phyloP scores from a whole-genome alignment of 306 rosid genomes.

The Argentina anserina region DNA sequence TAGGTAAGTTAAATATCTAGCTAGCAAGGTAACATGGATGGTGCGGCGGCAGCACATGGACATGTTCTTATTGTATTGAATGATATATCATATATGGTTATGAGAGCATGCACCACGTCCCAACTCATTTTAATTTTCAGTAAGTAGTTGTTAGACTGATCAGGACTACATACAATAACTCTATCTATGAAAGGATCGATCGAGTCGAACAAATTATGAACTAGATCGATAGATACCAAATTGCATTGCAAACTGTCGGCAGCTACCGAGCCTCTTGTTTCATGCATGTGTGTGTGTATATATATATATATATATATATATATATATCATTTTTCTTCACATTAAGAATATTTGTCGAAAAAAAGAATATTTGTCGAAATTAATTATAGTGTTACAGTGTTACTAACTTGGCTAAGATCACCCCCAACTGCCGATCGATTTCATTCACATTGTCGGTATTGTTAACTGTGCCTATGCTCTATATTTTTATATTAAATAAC shows the following conservation, averaged over 20 bases:
- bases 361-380: too few species aligned
- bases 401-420: neutral
- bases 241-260: slow-evolving; percentile 1
- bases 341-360: neutral
- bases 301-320: too few species aligned
- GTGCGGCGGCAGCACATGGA: slow-evolving; percentile 6
- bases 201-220: neutral
- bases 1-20: neutral
- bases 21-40: neutral
- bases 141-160: neutral
- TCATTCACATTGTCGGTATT: slow-evolving; percentile 1
- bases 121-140: neutral
- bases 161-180: neutral
- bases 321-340: neutral
- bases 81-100: neutral
- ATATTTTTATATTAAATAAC: neutral
- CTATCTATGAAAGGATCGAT: neutral
- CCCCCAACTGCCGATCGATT: neutral
- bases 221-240: neutral
- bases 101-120: slow-evolving; percentile 1
- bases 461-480: neutral
- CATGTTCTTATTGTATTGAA: neutral
- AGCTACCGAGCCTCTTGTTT: neutral
- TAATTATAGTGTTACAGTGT: too few species aligned
- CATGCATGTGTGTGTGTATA: too few species aligned